Evolutionary conservation across 1,284 basidiomycete genomes (phyloP), one percentile per base, ranked within the genome.

Genomic region (Ustanciosporium gigantosporum): DNA sequence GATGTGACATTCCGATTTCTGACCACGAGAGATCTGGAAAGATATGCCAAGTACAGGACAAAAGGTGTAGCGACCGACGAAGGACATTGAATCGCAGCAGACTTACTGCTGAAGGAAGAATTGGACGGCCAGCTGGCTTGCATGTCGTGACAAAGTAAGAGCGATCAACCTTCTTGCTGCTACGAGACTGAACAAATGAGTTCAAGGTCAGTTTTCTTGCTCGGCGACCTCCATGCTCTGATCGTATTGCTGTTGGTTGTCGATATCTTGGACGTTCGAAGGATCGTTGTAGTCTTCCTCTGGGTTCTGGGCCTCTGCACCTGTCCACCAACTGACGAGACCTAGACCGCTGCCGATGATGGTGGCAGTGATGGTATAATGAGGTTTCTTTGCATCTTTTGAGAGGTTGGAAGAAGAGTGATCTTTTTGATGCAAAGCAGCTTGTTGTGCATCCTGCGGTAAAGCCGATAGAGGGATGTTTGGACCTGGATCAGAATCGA

Each of bases 281-380:
- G 27, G 11, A n/a, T 29, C 27, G 9, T 29, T n/a, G 27, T 9
- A n/a, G 27, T 36, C 47, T 3, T 24, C 23, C 23, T 44, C 46
- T 2, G 19, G 46, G n/a, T 42, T 32, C 5, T 77, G 79, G 23
- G 76, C 79, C 22, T 78, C 77, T 5, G 72, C 73, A 9, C 76
- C 79, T 15, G 76, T 74, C 83, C 83, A 84, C 83, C 83, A 84
- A 6, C 79, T 80, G 5, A 82, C 73, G 8, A 82, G 69, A 0
- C 92, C 93, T 3, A 94, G 80, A 0, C 93, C 93, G 71, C 91
- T 88, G 76, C 93, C 92, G 5, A 86, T 85, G 61, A 95, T 91
- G 3, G 90, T 90, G 46, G 51, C 62, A 19, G 48, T 61, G 46
- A 66, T 60, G 22, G 48, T 50, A 41, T 66, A 66, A 31, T 60